phyloP scores from a whole-genome alignment of 2,329 filamentous ascomycete species.

The Chalara sp. region DNA sequence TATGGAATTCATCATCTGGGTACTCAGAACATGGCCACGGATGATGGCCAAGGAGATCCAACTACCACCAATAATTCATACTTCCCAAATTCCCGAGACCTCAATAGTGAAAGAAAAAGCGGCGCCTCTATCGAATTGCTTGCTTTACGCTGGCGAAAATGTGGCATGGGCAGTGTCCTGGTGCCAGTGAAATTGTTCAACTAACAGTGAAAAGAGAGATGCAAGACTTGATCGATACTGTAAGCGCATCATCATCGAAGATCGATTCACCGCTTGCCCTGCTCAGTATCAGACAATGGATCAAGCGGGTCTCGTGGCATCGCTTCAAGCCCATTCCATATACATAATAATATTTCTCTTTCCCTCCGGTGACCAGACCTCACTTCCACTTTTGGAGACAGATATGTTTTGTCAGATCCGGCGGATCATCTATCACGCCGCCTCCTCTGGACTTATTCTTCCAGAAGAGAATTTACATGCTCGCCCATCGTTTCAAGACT shows the following conservation, averaged over 20 bases:
- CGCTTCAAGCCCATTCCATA: conserved; percentile 31
- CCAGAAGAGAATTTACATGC: too few relatives aligned
- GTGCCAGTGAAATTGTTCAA: conserved; percentile 25
- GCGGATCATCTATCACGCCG: too few relatives aligned
- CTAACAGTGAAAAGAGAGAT: conserved; percentile 27
- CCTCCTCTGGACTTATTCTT: too few relatives aligned
- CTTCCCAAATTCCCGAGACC: too few relatives aligned
- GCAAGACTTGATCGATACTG: conserved; percentile 16
- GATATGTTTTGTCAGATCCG: too few relatives aligned
- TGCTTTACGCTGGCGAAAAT: conserved; percentile 29
- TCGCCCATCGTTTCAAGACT: too few relatives aligned
- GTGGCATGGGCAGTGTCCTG: conserved; percentile 29
- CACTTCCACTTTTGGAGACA: conserved; percentile 19
- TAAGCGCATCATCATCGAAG: neutral
- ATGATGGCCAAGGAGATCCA: too few relatives aligned
- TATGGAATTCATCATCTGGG: too few relatives aligned
- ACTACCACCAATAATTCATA: too few relatives aligned
- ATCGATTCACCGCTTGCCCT: neutral
- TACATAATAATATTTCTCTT: conserved; percentile 33
- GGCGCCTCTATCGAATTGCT: neutral
- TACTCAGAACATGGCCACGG: too few relatives aligned
- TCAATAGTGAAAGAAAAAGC: too few relatives aligned
- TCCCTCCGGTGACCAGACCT: conserved; percentile 21
- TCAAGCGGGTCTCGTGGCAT: conserved; percentile 27
- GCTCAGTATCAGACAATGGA: conserved; percentile 27